Conservation (phyloP, 2,329 filamentous ascomycete species). For the Aspergillus ochraceoroseus region DNA sequence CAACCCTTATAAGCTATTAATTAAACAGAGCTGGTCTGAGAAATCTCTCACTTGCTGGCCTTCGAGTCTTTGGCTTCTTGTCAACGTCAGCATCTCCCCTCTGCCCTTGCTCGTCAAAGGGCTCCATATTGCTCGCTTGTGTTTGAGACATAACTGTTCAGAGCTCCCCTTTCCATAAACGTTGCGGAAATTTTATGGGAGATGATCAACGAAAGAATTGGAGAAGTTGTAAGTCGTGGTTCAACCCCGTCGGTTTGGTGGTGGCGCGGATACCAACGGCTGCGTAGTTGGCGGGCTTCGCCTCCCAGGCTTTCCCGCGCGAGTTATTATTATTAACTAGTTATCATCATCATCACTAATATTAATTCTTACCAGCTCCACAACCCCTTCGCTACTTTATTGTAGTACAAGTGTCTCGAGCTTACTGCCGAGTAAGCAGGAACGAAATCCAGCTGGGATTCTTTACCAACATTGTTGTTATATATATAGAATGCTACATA, state of each 20-base stretch:
- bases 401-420: too few species aligned
- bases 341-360: not conserved
- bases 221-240: not conserved
- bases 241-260: not conserved
- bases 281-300: conserved; percentile 17
- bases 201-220: not conserved
- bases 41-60: conserved; percentile 69
- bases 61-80: conserved; percentile 85
- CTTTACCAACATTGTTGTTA: too few species aligned
- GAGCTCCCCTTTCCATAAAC: conserved; percentile 1
- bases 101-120: conserved; percentile 44
- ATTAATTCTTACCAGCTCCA: too few species aligned
- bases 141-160: conserved; percentile 43
- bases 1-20: conserved; percentile 15
- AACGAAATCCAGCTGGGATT: too few species aligned
- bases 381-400: too few species aligned
- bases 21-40: conserved; percentile 8
- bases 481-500: too few species aligned
- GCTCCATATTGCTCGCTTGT: conserved; percentile 39
- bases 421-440: too few species aligned
- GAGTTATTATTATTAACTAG: too few species aligned
- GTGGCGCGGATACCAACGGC: conserved; percentile 12
- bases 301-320: conserved; percentile 4
- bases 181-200: not conserved
- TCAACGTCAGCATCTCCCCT: conserved; percentile 41